Evolutionary conservation across 2,329 filamentous ascomycete genomes (phyloP), one percentile per base, ranked within the genome.

Genomic region (Tolypocladium inflatum): DNA sequence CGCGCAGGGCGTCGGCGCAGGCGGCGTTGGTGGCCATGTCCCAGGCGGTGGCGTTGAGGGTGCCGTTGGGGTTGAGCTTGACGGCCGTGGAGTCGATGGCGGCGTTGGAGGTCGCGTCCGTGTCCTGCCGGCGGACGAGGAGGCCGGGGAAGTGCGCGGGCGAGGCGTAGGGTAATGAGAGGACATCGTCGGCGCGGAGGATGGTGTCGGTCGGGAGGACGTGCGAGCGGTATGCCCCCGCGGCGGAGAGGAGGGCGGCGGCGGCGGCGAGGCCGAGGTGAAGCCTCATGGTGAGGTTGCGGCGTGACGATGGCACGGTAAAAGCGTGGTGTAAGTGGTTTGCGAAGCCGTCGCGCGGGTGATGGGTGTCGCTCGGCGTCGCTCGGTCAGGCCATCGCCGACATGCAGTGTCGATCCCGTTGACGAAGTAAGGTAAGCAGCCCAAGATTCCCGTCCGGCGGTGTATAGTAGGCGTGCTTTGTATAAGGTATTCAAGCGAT

Each of bases 31-130:
- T 87, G 50, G 76, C 69, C 4, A 66, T 64, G 61, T 86, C 75
- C 85, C 85, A 88, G 8, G 76, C 71, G 3, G 78, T 78, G 66
- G 80, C 68, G 71, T 86, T 80, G 63, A 80, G 67, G n/a, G 71
- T 72, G 56, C 76, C 76, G 62, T 79, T 71, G 35, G 69, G 62
- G 58, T 73, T 76, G 55, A 77, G 64, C 23, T 68, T 62, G 33
- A 75, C 68, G 41, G 69, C 69, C 8, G 62, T 35, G 26, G 26
- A 1, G 48, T 35, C 19, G 17, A n/a, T n/a, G 48, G 9, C 30
- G 19, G 30, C 57, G 45, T 55, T 59, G 57, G 17, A 57, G 58
- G 35, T 41, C 11, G 42, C 11, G 6, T 13, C 42, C 33, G 55
- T 7, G 39, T 33, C 26, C 33, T 55, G 41, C 54, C 62, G 55